These are phyloP conservation scores for Neurospora tetraspora DNA, from an alignment of 495 filamentous ascomycete species.

Conservation along the genomic window DNA sequence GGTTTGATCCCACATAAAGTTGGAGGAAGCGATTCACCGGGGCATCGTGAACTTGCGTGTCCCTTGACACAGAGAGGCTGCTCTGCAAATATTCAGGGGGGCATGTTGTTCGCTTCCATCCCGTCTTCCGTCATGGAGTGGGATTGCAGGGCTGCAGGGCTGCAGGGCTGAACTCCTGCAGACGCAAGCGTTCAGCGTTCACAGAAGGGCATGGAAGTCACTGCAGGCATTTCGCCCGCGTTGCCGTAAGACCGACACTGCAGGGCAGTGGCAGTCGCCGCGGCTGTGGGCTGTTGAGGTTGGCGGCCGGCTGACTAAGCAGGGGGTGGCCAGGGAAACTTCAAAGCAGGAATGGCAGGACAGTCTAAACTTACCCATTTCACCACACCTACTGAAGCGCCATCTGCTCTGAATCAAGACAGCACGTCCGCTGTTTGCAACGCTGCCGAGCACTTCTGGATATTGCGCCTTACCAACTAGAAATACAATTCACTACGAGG, in stretches of 20 bases:
- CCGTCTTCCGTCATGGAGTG: not conserved
- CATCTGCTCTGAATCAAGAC: not conserved
- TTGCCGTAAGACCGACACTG: not conserved
- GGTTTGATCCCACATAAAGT: not conserved
- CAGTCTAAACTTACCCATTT: slow-evolving; percentile 22
- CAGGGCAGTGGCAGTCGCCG: not conserved
- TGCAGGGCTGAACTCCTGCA: not conserved
- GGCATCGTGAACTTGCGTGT: not conserved
- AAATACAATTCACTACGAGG: slow-evolving; percentile 15
- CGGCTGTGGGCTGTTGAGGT: not conserved
- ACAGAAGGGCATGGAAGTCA: not conserved
- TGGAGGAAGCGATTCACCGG: not conserved
- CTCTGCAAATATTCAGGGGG: not conserved
- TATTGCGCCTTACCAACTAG: slow-evolving; percentile 15
- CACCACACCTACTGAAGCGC: slow-evolving; percentile 13
- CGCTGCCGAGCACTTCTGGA: slow-evolving; percentile 19
- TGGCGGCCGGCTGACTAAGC: slow-evolving; percentile 20
- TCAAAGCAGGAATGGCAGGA: slow-evolving; percentile 13
- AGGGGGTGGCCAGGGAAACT: slow-evolving; percentile 2
- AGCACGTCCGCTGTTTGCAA: slow-evolving; percentile 12
- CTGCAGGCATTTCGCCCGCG: not conserved
- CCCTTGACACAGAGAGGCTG: not conserved
- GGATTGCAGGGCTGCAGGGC: not conserved
- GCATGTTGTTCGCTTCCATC: not conserved
- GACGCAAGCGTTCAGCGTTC: not conserved